A percentile compares a stretch with the other conserved stretches of the same genome.
Evolutionary conservation across 1,284 basidiomycete genomes (phyloP).

Genomic region (Austroboletus olivaceoglutinosus): DNA sequence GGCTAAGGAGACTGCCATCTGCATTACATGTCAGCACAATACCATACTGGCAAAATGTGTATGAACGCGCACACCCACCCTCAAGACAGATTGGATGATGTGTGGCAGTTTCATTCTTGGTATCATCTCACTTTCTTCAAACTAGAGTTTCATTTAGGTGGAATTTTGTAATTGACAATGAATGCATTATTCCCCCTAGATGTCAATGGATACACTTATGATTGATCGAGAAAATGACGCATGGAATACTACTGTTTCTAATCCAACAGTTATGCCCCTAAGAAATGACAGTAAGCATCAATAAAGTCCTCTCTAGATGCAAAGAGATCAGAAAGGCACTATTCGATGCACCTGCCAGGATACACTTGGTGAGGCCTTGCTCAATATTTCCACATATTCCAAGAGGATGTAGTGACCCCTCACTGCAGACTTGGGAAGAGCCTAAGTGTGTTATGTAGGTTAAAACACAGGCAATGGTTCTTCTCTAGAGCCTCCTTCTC

Average conservation of each 20-base stretch:
- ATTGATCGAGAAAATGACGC: conserved; percentile 26
- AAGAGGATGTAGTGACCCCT: conserved; percentile 78
- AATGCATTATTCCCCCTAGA: background rate
- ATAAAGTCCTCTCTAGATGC: conserved; percentile 9
- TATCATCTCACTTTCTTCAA: conserved; percentile 74
- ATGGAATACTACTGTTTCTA: conserved; percentile 57
- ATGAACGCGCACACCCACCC: conserved; percentile 40
- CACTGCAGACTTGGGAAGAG: conserved; percentile 41
- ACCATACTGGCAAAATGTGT: background rate
- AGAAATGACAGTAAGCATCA: conserved; percentile 4
- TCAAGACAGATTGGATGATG: conserved; percentile 74
- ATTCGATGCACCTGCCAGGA: conserved; percentile 64
- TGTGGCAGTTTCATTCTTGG: conserved; percentile 66
- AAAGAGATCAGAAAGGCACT: conserved; percentile 4
- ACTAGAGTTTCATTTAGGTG: conserved; percentile 42
- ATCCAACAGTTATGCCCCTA: background rate
- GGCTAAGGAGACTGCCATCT: conserved; percentile 66
- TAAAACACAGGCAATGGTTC: no score
- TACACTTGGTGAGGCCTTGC: conserved; percentile 57
- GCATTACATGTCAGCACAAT: conserved; percentile 10
- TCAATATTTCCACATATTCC: conserved; percentile 71
- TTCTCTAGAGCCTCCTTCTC: no score
- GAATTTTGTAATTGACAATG: background rate
- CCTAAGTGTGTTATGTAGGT: background rate
- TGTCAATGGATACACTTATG: conserved; percentile 6